phyloP scores from a whole-genome alignment of 495 filamentous ascomycete genomes.

The Xylaria curta region DNA sequence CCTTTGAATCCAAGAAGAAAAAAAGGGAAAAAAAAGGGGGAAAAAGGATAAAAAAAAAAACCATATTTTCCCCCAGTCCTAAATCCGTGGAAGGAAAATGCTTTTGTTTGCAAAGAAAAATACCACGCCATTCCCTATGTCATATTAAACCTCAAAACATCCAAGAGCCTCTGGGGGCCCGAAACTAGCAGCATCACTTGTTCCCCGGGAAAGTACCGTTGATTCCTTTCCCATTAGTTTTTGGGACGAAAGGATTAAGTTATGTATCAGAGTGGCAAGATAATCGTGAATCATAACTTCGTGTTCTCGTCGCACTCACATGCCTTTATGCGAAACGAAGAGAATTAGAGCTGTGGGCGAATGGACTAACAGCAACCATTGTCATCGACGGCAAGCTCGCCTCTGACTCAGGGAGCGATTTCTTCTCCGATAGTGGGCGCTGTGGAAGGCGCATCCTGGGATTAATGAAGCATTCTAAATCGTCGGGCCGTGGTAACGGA shows the following conservation, averaged over 20 bases:
- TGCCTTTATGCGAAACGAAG: background rate
- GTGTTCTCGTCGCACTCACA: slow-evolving; percentile 14
- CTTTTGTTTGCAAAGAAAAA: slow-evolving; percentile 20
- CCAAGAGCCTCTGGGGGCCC: background rate
- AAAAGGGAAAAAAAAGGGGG: no score
- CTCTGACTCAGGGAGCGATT: slow-evolving; percentile 24
- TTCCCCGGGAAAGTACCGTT: slow-evolving; percentile 16
- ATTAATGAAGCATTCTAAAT: slow-evolving; percentile 34
- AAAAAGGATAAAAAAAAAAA: background rate
- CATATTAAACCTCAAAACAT: slow-evolving; percentile 13
- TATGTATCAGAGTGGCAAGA: slow-evolving; percentile 16
- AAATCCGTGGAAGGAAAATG: slow-evolving; percentile 2
- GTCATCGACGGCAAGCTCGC: slow-evolving; percentile 31
- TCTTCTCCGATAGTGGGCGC: slow-evolving; percentile 32
- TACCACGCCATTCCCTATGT: slow-evolving; percentile 10
- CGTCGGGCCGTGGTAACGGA: slow-evolving; percentile 43
- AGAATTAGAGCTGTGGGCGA: slow-evolving; percentile 11
- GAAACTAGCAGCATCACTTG: background rate
- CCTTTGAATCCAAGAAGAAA: background rate
- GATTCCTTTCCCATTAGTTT: background rate
- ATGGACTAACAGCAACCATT: slow-evolving; percentile 19
- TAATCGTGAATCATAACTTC: slow-evolving; percentile 25
- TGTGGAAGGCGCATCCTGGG: slow-evolving; percentile 22
- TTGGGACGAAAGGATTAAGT: slow-evolving; percentile 4
- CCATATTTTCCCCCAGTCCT: background rate